Conservation (phyloP, 1,139 yeast species). For the Magnusiomyces sp. region DNA sequence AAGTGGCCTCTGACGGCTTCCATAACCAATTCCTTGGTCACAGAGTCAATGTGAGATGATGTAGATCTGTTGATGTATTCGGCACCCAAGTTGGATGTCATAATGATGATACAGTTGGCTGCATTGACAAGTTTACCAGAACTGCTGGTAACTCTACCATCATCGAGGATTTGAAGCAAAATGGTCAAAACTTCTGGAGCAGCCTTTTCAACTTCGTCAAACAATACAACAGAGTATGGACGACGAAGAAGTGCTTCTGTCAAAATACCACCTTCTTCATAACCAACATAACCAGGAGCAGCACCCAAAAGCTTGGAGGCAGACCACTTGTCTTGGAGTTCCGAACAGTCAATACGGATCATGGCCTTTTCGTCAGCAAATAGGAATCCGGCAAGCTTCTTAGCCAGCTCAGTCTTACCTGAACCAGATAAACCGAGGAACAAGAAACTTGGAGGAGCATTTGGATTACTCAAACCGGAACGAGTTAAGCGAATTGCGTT, state of each 20-base stretch:
- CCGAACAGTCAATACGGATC: constrained; percentile 97
- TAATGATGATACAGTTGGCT: constrained; percentile 82
- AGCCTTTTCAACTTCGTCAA: constrained; percentile 98
- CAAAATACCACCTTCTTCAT: constrained; percentile 93
- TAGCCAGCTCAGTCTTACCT: constrained; percentile 96
- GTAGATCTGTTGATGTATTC: constrained; percentile 66
- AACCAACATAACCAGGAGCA: constrained; percentile 97
- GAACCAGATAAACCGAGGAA: constrained; percentile 96
- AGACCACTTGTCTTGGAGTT: constrained; percentile 89
- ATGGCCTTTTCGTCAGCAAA: constrained; percentile 94
- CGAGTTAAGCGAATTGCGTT: constrained; percentile 89
- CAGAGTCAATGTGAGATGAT: constrained; percentile 41
- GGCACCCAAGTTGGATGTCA: constrained; percentile 98
- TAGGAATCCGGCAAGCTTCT: constrained; percentile 89
- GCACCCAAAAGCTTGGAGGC: constrained; percentile 93
- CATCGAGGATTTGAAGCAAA: constrained; percentile 84
- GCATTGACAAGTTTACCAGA: constrained; percentile 91
- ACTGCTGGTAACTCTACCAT: constrained; percentile 91
- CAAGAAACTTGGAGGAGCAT: constrained; percentile 91
- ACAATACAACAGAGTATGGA: constrained; percentile 89
- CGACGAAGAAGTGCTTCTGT: constrained; percentile 86
- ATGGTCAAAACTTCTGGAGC: constrained; percentile 96
- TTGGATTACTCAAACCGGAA: constrained; percentile 93
- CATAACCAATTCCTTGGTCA: constrained; percentile 33
- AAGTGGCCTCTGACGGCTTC: constrained; percentile 79